These are phyloP conservation scores for Pseudozyma sp. DNA, from an alignment of 1,284 basidiomycete species.

Conservation along the genomic window DNA sequence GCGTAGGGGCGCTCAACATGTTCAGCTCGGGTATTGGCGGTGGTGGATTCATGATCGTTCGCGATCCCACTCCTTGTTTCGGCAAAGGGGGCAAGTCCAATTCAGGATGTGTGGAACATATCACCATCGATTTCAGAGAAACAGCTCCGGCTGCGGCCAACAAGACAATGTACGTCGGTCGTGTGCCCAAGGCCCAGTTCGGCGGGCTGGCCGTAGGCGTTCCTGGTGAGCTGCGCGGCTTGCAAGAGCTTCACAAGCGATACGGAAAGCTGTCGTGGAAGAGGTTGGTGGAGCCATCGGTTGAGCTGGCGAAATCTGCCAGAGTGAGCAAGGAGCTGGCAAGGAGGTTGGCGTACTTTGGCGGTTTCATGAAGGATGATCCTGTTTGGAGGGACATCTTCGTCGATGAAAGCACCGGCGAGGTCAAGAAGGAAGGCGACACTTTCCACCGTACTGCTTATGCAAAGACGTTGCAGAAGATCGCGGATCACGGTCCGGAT, in stretches of 20 bases:
- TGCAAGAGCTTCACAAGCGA: slow-evolving; percentile 60
- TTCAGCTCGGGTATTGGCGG: slow-evolving; percentile 71
- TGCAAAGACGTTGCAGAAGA: slow-evolving; percentile 53
- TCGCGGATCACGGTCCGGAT: slow-evolving; percentile 56
- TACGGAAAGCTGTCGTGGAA: slow-evolving; percentile 66
- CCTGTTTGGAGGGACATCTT: slow-evolving; percentile 53
- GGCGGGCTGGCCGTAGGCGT: slow-evolving; percentile 66
- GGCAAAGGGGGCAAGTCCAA: slow-evolving; percentile 5
- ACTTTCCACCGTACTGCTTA: slow-evolving; percentile 50
- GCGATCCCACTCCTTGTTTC: slow-evolving; percentile 73
- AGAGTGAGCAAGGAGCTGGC: slow-evolving; percentile 57
- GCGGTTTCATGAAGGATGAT: slow-evolving; percentile 69
- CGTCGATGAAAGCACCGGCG: slow-evolving; percentile 70
- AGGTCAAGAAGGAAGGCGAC: slow-evolving; percentile 71
- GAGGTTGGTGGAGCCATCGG: slow-evolving; percentile 61
- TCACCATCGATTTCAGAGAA: slow-evolving; percentile 71
- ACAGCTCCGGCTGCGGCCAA: slow-evolving; percentile 69
- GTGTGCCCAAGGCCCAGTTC: slow-evolving; percentile 46
- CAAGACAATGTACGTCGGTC: slow-evolving; percentile 68
- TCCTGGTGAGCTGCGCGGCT: slow-evolving; percentile 68
- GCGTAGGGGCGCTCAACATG: slow-evolving; percentile 69
- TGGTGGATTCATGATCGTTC: slow-evolving; percentile 63
- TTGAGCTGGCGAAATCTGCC: slow-evolving; percentile 60
- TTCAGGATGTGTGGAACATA: slow-evolving; percentile 54
- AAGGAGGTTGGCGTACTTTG: slow-evolving; percentile 39